These are phyloP conservation scores for Isatis tinctoria DNA, from an alignment of 345 rosid genomes.

Conservation along the genomic window DNA sequence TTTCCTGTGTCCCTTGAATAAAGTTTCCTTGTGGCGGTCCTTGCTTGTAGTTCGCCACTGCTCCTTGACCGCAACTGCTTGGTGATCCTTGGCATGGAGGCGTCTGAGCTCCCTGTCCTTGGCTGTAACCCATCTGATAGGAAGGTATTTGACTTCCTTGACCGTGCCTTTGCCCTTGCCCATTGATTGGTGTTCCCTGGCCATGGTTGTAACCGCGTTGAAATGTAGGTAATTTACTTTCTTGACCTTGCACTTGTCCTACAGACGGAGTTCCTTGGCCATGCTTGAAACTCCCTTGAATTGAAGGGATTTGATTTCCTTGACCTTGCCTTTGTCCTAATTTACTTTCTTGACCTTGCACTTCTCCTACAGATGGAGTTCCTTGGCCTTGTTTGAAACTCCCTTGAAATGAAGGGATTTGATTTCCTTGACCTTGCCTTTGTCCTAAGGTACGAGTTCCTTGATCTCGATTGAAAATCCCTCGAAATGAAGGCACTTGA, in stretches of 20 bases:
- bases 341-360: too few relatives aligned
- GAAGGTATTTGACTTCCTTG: constrained; percentile 37
- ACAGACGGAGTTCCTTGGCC: neutral
- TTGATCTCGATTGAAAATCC: neutral
- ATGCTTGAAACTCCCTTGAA: neutral
- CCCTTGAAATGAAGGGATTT: neutral
- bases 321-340: neutral
- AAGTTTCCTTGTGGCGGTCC: constrained; percentile 14
- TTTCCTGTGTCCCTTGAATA: constrained; percentile 27
- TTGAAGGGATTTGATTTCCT: constrained; percentile 2
- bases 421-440: neutral
- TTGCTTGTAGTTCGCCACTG: constrained; percentile 32
- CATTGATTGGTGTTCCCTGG: neutral
- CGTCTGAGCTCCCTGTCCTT: constrained; percentile 40
- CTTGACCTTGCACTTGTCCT: neutral
- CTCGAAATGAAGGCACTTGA: neutral
- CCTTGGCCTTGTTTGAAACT: neutral
- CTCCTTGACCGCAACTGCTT: constrained; percentile 29
- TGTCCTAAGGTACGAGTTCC: neutral
- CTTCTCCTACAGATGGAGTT: neutral
- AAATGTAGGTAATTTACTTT: neutral
- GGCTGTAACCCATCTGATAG: constrained; percentile 38
- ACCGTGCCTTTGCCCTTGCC: constrained; percentile 25
- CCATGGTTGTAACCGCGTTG: neutral
- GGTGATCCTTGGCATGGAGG: constrained; percentile 34